These are phyloP conservation scores for Aspergillus haitiensis DNA, from an alignment of 495 filamentous ascomycete genomes.

Conservation along the genomic window DNA sequence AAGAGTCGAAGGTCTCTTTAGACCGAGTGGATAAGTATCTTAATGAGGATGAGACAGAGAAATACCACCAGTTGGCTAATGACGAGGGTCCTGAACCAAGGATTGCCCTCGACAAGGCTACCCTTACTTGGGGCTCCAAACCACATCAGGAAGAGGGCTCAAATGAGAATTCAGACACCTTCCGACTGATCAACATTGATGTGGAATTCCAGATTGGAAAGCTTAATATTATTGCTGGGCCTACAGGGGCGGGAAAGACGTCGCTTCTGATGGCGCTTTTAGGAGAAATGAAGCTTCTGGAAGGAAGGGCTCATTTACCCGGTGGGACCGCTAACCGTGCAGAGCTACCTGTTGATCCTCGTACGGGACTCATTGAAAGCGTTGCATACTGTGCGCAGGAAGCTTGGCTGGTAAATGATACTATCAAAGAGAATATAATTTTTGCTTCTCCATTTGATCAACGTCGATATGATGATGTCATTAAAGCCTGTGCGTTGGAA, in stretches of 20 bases:
- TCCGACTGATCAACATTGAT: constrained; percentile 79
- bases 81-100: constrained; percentile 60
- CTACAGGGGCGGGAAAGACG: constrained; percentile 93
- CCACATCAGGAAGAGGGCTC: constrained; percentile 24
- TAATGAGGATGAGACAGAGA: constrained; percentile 92
- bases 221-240: constrained; percentile 88
- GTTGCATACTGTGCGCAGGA: constrained; percentile 97
- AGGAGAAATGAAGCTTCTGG: constrained; percentile 90
- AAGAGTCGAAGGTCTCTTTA: constrained; percentile 95
- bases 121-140: constrained; percentile 81
- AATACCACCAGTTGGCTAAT: constrained; percentile 80
- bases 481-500: constrained; percentile 90
- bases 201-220: constrained; percentile 73
- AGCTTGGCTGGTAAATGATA: constrained; percentile 96
- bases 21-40: constrained; percentile 96
- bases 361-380: constrained; percentile 84
- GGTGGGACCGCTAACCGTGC: constrained; percentile 75
- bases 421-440: constrained; percentile 93
- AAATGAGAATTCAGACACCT: constrained; percentile 50
- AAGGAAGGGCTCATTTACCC: constrained; percentile 80
- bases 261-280: constrained; percentile 94
- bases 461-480: constrained; percentile 80
- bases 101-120: constrained; percentile 82
- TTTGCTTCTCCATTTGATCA: constrained; percentile 85
- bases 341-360: constrained; percentile 75